These are phyloP conservation scores for Botrytis squamosa DNA, from an alignment of 2,329 filamentous ascomycete genomes.

Conservation along the genomic window DNA sequence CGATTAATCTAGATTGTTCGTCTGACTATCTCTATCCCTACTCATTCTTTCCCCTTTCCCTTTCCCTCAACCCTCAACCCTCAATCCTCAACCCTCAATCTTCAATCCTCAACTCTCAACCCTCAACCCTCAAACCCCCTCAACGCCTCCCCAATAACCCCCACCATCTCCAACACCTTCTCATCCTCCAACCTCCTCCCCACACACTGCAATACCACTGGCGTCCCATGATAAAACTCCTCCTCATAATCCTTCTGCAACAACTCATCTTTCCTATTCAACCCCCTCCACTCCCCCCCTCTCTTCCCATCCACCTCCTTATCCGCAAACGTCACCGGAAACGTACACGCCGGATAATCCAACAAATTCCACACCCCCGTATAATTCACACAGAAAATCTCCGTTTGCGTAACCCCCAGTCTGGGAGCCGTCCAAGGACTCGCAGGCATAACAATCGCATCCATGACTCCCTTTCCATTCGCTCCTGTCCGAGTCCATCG, in stretches of 20 bases:
- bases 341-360: constrained; percentile 41
- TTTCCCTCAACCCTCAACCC: too few relatives aligned
- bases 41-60: accelerated
- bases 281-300: constrained; percentile 29
- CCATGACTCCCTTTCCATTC: constrained; percentile 32
- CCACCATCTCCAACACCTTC: constrained; percentile 42
- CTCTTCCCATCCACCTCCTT: constrained; percentile 40
- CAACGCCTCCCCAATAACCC: constrained; percentile 40
- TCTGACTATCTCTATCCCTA: background rate
- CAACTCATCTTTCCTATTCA: constrained; percentile 34
- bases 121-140: constrained; percentile 16
- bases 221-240: constrained; percentile 38
- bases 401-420: constrained; percentile 34
- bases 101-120: too few relatives aligned
- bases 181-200: constrained; percentile 38
- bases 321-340: constrained; percentile 47
- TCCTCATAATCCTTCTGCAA: constrained; percentile 38
- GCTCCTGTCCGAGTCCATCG: constrained; percentile 38
- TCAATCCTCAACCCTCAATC: background rate
- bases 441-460: constrained; percentile 40
- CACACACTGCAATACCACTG: constrained; percentile 36
- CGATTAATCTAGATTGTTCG: background rate
- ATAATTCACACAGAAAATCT: constrained; percentile 35
- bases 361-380: constrained; percentile 38
- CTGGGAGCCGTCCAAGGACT: constrained; percentile 41